These are phyloP conservation scores for Gnaphalium uliginosum DNA, from an alignment of 129 eudicot species.

Conservation along the genomic window DNA sequence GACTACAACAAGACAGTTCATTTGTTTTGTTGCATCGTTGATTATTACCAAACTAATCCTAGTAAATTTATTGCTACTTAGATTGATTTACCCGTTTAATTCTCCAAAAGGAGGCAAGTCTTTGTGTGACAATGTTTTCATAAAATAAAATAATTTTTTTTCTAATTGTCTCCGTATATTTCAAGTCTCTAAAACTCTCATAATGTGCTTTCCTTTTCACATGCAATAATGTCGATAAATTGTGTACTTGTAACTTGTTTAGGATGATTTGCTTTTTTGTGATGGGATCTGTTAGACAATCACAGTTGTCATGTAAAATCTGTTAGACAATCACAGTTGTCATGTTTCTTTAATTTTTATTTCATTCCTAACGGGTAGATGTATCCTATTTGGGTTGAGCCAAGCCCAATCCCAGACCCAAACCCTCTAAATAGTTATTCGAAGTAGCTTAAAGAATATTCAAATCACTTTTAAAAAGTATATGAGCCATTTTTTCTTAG, in stretches of 20 bases:
- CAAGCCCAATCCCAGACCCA: background rate
- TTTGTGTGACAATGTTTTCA: too few relatives aligned
- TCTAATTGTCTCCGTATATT: background rate
- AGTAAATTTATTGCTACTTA: too few relatives aligned
- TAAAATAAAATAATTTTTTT: too few relatives aligned
- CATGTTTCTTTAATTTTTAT: background rate
- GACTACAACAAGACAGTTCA: too few relatives aligned
- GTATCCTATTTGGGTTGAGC: background rate
- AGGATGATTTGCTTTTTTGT: background rate
- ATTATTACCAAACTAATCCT: too few relatives aligned
- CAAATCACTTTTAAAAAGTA: too few relatives aligned
- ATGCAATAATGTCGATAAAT: background rate
- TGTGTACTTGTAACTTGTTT: background rate
- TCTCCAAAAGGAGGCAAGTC: too few relatives aligned
- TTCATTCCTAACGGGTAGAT: background rate
- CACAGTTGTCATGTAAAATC: background rate
- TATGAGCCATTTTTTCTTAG: too few relatives aligned
- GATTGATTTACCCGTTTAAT: too few relatives aligned
- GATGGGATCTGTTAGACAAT: background rate
- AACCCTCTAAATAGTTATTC: background rate
- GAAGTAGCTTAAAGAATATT: background rate
- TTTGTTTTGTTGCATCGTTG: too few relatives aligned
- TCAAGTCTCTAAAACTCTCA: background rate
- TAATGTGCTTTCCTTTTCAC: background rate
- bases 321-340: background rate